A percentile compares a stretch with the other conserved stretches of the same genome.
Evolutionary conservation across 2,329 filamentous ascomycete genomes (phyloP).

Genomic region (Diaporthe citri): DNA sequence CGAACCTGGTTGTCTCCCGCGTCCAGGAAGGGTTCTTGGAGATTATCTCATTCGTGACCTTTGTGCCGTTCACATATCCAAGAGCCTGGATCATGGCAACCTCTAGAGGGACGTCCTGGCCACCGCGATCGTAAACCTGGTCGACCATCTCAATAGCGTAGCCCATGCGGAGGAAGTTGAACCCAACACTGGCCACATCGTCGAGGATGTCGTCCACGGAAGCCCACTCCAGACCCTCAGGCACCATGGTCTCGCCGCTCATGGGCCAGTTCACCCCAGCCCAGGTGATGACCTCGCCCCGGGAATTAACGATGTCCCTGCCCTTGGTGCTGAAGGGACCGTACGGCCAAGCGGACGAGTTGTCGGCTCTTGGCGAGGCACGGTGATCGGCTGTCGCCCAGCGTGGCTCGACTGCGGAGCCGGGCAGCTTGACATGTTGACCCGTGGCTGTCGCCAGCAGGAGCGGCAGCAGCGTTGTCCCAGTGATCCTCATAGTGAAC

Average conservation of each 20-base stretch:
- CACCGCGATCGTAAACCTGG: constrained; percentile 55
- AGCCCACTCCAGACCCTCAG: constrained; percentile 67
- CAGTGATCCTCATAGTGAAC: constrained; percentile 20
- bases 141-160: constrained; percentile 70
- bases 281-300: constrained; percentile 52
- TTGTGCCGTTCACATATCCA: constrained; percentile 62
- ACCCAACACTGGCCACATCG: constrained; percentile 62
- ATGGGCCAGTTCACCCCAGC: constrained; percentile 54
- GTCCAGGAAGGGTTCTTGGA: constrained; percentile 63
- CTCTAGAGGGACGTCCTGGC: constrained; percentile 54
- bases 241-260: constrained; percentile 66
- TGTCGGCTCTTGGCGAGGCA: constrained; percentile 44
- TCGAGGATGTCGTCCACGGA: constrained; percentile 63
- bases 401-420: constrained; percentile 44
- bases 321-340: constrained; percentile 54
- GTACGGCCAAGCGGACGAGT: constrained; percentile 51
- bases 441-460: constrained; percentile 31
- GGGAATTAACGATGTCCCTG: constrained; percentile 53
- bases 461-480: constrained; percentile 31
- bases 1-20: constrained; percentile 59
- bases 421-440: constrained; percentile 31
- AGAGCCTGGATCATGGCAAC: constrained; percentile 55
- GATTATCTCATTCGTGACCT: constrained; percentile 60
- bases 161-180: constrained; percentile 68
- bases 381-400: constrained; percentile 46